Evolutionary conservation across 331 rosid species (phyloP), one percentile per base, ranked within the genome.

Genomic region (Telfairia occidentalis): DNA sequence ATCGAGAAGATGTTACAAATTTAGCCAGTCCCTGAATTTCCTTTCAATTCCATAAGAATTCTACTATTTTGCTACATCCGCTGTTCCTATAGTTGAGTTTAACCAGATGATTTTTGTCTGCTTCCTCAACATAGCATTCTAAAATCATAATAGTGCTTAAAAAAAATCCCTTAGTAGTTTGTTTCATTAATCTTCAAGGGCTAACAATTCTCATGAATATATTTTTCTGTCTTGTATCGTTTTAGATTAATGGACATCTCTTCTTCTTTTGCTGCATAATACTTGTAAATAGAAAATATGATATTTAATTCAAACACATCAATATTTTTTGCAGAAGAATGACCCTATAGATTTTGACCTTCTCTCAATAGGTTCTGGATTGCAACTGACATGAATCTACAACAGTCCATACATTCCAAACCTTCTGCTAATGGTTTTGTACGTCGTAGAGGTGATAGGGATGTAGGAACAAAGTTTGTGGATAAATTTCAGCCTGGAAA

Each of bases 351-450:
- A 76, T 73, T 37, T 34, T 19, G 34, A 52, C 65, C 50, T 73
- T 32, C 19, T 34, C 42, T 73, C 52, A 6, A 4, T 50, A 73
- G 77, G 65, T 73, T 73, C n/a, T 37, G 45, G 77, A 83, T 78
- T 81, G 81, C 77, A 73, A 79, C 81, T 77, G 86, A 86, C 82
- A 95, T 90, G 96, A 92, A 66, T 90, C 76, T 82, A 75, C 97
- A 87, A 78, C 98, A 73, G 57, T 78, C 82, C 77, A 79, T 78
- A 77, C 60, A 71, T 9, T 79, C 84, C 35, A 91, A 86, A 85
- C 78, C 92, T 50, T 85, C 96, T 78, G 77, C 86, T 64, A 95
- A 95, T 85, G 99, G 97, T 77, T 88, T 85, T 86, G 90, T 86
- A 73, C 96, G 96, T 78, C 82, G 92, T 42, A 95, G 90, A 83